Evolutionary conservation across 441 rosid species (phyloP), one percentile per base, ranked within the genome.

Genomic region (Syzygium malaccense): DNA sequence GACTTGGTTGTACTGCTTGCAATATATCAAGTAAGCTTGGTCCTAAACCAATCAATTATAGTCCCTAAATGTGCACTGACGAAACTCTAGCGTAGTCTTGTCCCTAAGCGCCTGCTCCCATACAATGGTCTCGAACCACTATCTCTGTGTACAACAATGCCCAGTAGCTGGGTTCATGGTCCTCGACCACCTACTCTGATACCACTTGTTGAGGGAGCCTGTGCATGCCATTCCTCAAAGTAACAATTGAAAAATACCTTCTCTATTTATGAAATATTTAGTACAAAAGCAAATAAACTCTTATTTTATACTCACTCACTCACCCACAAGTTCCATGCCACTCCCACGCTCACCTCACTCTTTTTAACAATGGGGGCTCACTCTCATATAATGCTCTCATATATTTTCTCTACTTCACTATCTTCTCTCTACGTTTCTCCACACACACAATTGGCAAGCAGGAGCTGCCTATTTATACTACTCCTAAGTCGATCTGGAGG

Each of bases 111-210:
- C 71, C 5, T 15, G 17, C 71, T 64, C 71, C 0, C 8, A 5
- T 2, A 15, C 37, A 64, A 15, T 64, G 37, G 37, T 64, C 37
- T 19, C 14, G 4, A 25, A 64, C 20, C 33, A 64, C 17, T 30
- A 8, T 15, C 37, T 2, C 15, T 25, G 20, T 5, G 15, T 15
- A 2, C 37, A 64, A 64, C 37, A 62, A 62, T 33, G n/a, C 0
- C 1, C 3, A 20, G 14, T 64, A 15, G 10, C 3, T 62, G 0
- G 14, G 33, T 62, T 62, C 37, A 62, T 7, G 68, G 33, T n/a
- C 9, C 28, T 15, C 1, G 1, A n/a, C 6, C 0, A 0, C 33
- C 19, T 62, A n/a, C 18, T 62, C 28, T n/a, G 33, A 62, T 28
- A 28, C 32, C 32, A 60, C 30, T 60, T 60, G 66, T 60, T 60